Evolutionary conservation across 2,329 filamentous ascomycete species (phyloP).

Genomic region (Mariannaea sp.): DNA sequence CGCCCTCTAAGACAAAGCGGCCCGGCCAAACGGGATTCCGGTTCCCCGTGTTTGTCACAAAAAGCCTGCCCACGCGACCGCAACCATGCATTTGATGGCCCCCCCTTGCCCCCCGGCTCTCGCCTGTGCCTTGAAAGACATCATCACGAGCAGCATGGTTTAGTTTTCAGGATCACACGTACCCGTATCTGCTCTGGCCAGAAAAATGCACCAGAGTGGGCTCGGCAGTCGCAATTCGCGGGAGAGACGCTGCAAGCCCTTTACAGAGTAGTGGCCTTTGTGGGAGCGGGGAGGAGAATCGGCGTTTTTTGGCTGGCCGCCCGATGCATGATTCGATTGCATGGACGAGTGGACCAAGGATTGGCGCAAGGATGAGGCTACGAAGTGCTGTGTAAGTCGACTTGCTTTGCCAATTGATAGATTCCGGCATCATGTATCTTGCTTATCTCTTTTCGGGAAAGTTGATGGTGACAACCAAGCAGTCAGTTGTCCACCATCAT

Average conservation of each 20-base stretch:
- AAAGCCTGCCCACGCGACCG: neutral
- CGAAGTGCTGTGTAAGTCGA: no score
- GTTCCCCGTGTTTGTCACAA: neutral
- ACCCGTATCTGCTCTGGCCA: neutral
- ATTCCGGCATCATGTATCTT: no score
- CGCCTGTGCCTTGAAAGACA: neutral
- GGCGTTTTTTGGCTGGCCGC: neutral
- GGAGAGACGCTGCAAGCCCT: slow-evolving; percentile 13
- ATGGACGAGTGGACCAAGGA: no score
- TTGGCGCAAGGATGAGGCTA: no score
- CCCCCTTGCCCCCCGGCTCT: no score
- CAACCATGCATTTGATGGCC: neutral
- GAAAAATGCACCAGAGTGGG: slow-evolving; percentile 11
- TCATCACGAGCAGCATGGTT: neutral
- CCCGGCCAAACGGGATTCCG: neutral
- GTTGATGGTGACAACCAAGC: no score
- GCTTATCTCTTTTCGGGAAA: no score
- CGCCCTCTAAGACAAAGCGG: no score
- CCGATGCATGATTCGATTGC: neutral
- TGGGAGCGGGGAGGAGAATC: no score
- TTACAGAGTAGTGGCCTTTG: no score
- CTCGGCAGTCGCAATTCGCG: slow-evolving; percentile 32
- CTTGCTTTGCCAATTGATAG: no score
- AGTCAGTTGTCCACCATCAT: no score
- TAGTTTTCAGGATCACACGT: slow-evolving; percentile 7